Evolutionary conservation across 352 stramenopile species (phyloP).

Genomic region (Thraustochytrium striatum): DNA sequence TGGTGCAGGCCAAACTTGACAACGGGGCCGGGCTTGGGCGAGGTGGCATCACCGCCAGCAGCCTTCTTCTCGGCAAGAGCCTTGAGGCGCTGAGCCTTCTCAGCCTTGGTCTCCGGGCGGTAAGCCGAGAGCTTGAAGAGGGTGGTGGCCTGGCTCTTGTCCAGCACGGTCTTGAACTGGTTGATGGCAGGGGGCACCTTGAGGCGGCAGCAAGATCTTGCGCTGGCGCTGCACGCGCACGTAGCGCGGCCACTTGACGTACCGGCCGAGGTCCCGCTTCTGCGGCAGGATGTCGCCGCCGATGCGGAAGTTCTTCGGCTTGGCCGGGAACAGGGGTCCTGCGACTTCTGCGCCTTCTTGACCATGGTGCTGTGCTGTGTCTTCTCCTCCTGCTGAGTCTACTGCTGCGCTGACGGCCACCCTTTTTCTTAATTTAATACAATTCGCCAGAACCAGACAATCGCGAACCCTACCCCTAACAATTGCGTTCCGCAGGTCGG

Average conservation of each 20-base stretch:
- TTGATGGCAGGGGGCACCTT: slow-evolving; percentile 98
- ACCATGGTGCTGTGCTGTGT: neutral
- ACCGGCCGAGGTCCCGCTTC: slow-evolving; percentile 89
- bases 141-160: slow-evolving; percentile 87
- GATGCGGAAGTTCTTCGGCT: slow-evolving; percentile 89
- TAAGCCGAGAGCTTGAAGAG: slow-evolving; percentile 98
- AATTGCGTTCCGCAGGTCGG: too few species aligned
- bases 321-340: slow-evolving; percentile 90
- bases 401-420: neutral
- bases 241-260: slow-evolving; percentile 97
- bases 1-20: slow-evolving; percentile 99
- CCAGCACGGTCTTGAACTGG: slow-evolving; percentile 96
- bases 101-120: slow-evolving; percentile 93
- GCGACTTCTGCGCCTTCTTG: slow-evolving; percentile 56
- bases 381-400: neutral
- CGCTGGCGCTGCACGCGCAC: slow-evolving; percentile 97
- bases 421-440: too few species aligned
- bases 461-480: too few species aligned
- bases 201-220: slow-evolving; percentile 94
- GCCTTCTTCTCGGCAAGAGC: slow-evolving; percentile 89
- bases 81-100: slow-evolving; percentile 94
- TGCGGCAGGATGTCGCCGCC: slow-evolving; percentile 88
- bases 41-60: slow-evolving; percentile 61
- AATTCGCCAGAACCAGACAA: too few species aligned
- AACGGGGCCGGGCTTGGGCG: slow-evolving; percentile 68